Base-by-base conservation (phyloP, 2,329 filamentous ascomycete genomes). In the Sarocladium oryzae region DNA sequence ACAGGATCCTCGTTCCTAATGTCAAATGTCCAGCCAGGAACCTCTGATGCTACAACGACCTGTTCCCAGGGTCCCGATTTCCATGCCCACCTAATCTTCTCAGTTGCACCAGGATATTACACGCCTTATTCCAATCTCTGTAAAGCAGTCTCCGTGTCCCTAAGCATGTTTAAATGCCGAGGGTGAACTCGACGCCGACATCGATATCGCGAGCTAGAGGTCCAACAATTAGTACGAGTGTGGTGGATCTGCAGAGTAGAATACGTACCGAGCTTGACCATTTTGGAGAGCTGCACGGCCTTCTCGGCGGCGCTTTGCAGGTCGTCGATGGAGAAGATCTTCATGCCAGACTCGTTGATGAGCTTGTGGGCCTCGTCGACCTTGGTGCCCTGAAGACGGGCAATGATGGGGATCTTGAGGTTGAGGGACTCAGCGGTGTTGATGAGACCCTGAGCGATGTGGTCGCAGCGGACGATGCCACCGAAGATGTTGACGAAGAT, bases 401-500 rank as follows among this genome's bases (percentile, higher is more conserved):
- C 92, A 68, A 99, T 92, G 70, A 99, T 95, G 63, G 93, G 93
- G 60, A 93, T 93, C 74, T 93, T 87, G 64, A 99, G 83, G 78
- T 96, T 91, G 80, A 99, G 91, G 65, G 84, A 84, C 77, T 96
- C 82, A 56, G 93, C 93, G 53, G 96, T 95, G 69, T 89, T 86
- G 77, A 99, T 95, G 62, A 99, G 80, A 66, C 93, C 93, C 73
- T 91, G 87, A 60, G 93, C 93, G 68, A 99, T 99, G 65, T 89
- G 90, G 70, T 99, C 93, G 70, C 93, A 99, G 65, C 93, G 85
- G 61, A 99, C 93, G 63, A 99, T 99, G 75, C 93, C 93, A 69
- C 93, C 93, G 68, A 99, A 99, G 72, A 99, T 99, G 83, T 99
- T 99, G 78, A 99, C 93, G 63, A 99, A 99, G 76, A 99, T 93